Percentiles rank a stretch among this genome's conserved stretches.
These are phyloP conservation scores for Cruciata laevipes DNA, from an alignment of 257 asterid species.

Conservation along the genomic window DNA sequence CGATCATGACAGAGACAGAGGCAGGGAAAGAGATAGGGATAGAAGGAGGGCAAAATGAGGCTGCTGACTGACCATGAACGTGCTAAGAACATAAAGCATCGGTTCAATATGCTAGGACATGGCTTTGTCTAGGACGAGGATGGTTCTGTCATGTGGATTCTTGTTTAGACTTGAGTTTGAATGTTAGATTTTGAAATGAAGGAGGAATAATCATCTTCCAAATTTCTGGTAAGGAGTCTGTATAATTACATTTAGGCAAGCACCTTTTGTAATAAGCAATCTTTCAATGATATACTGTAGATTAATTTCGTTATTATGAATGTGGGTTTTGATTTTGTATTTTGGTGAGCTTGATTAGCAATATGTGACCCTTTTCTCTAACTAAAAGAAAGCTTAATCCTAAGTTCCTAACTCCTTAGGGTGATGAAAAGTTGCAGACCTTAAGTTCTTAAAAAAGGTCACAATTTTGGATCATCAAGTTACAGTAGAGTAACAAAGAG, in stretches of 20 bases:
- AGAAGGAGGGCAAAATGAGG: conserved; percentile 57
- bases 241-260: background rate
- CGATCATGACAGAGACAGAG: conserved; percentile 63
- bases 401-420: no score
- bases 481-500: no score
- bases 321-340: background rate
- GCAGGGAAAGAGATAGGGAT: conserved; percentile 56
- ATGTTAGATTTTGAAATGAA: background rate
- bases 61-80: background rate
- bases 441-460: no score
- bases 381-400: background rate
- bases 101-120: background rate
- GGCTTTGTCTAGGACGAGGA: background rate
- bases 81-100: background rate
- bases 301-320: background rate
- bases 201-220: background rate
- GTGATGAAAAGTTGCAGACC: no score
- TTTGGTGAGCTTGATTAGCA: background rate
- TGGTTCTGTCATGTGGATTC: background rate
- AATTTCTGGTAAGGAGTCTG: background rate
- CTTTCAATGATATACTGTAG: background rate
- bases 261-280: background rate
- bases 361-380: background rate
- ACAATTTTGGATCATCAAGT: no score
- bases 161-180: background rate